Base-by-base conservation (phyloP, 106 monocot species). In the Alisma plantagoaquatica region DNA sequence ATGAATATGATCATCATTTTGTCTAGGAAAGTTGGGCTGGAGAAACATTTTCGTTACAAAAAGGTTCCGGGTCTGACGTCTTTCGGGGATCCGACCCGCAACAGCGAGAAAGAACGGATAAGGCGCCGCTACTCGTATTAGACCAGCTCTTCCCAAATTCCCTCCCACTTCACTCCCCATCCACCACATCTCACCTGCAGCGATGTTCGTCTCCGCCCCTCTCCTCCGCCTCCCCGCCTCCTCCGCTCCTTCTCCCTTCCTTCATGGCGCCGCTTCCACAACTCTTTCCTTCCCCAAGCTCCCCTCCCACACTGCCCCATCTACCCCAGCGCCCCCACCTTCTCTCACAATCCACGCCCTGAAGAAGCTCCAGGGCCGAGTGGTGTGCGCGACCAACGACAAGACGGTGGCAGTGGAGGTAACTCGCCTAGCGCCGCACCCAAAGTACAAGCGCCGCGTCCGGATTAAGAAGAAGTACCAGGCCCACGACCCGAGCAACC, bases 361-460 rank as follows among this genome's bases (percentile, higher is more conserved):
- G 73, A 81, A 76, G 71, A 77, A 54, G 55, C 29, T 89, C 8
- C 84, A 81, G 53, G 88, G 96, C 27, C 64, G 81, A 4, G 96
- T 96, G 10, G 78, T 96, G 17, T 68, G 75, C 66, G 30, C 56
- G 51, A 56, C 63, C 53, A 89, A 53, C 73, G 84, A 96, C 73
- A 81, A 89, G 75, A 96, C 96, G 29, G 96, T 96, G 15, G 68
- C 77, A 9, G 96, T 96, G 31, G 81, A 83, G 65, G 89, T 89
- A 29, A 68, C 78, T 10, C 75, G 88, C 23, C 66, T 88, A 38
- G 75, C 80, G 23, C 77, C 81, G 3, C 80, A 84, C 57, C 84
- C 84, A 32, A 96, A 96, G 75, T 96, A 96, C 89, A 81, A 84
- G 89, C 54, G 75, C 53, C 64, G 88, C 20, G 51, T 84, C 46